These are phyloP conservation scores for Neurospora sp. DNA, from an alignment of 495 filamentous ascomycete genomes.

Conservation along the genomic window DNA sequence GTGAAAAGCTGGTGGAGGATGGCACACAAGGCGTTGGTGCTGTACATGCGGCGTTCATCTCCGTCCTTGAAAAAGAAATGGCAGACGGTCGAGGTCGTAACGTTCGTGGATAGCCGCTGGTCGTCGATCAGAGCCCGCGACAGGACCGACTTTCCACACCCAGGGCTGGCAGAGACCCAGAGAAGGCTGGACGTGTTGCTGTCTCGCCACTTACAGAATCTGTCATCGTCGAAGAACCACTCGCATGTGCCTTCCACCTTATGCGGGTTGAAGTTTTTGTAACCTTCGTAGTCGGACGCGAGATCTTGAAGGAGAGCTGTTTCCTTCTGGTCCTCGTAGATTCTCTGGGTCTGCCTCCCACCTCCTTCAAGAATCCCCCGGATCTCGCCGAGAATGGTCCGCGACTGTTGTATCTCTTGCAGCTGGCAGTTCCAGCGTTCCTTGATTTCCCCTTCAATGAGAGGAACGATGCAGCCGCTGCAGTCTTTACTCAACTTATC, in stretches of 20 bases:
- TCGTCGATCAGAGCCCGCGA: too few species aligned
- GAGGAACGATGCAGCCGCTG: background rate
- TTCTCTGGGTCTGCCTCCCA: slow-evolving; percentile 1
- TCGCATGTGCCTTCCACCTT: slow-evolving; percentile 25
- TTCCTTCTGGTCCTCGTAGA: slow-evolving; percentile 13
- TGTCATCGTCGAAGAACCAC: slow-evolving; percentile 27
- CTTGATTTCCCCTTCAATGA: slow-evolving; percentile 6
- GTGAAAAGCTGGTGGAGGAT: slow-evolving; percentile 31
- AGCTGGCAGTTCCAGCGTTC: slow-evolving; percentile 5
- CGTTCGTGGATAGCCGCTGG: slow-evolving; percentile 5
- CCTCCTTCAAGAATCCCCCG: slow-evolving; percentile 2
- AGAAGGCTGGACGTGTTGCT: slow-evolving; percentile 14
- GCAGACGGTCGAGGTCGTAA: slow-evolving; percentile 20
- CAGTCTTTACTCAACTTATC: slow-evolving; percentile 5
- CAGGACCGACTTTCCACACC: too few species aligned
- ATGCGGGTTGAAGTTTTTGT: slow-evolving; percentile 18
- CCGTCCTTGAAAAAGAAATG: slow-evolving; percentile 36
- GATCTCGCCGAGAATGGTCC: slow-evolving; percentile 9
- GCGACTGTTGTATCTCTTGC: slow-evolving; percentile 13
- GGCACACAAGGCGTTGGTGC: slow-evolving; percentile 19
- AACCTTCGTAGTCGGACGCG: slow-evolving; percentile 20
- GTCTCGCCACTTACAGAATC: slow-evolving; percentile 23
- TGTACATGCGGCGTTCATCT: slow-evolving; percentile 9
- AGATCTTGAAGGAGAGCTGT: slow-evolving; percentile 14
- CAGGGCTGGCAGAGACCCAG: slow-evolving; percentile 34